Conservation (phyloP, 2,329 filamentous ascomycete species). For the Beauveria sp. region DNA sequence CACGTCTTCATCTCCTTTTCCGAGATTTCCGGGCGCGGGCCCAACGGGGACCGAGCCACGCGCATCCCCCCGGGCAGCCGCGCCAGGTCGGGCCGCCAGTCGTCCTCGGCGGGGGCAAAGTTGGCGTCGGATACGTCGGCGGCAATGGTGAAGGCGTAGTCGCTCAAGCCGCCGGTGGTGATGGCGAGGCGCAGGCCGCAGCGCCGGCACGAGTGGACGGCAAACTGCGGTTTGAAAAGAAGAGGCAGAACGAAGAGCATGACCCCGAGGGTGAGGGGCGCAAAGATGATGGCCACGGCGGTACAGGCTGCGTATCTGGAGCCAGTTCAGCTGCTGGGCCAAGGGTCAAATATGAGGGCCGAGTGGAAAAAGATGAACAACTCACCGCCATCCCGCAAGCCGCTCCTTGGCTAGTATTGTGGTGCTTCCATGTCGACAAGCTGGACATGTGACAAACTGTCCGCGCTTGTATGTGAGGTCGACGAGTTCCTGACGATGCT, state of each 20-base stretch:
- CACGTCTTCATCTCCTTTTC: conserved; percentile 11
- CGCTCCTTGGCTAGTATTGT: conserved; percentile 11
- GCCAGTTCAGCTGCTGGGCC: not conserved
- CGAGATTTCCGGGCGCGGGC: conserved; percentile 8
- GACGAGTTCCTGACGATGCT: conserved; percentile 1
- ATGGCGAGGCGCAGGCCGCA: conserved; percentile 13
- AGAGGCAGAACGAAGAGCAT: conserved; percentile 8
- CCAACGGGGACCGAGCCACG: conserved; percentile 8
- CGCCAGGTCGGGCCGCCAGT: conserved; percentile 12
- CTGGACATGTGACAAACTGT: conserved; percentile 12
- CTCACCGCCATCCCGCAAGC: conserved; percentile 10
- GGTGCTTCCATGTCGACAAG: conserved; percentile 11
- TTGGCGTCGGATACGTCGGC: conserved; percentile 3
- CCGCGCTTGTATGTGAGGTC: conserved; percentile 11
- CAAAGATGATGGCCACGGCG: conserved; percentile 10
- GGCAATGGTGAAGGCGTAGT: conserved; percentile 10
- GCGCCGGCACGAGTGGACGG: conserved; percentile 11
- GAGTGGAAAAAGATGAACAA: not conserved
- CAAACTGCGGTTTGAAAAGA: conserved; percentile 11
- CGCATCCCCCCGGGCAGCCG: conserved; percentile 11
- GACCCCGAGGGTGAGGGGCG: conserved; percentile 10
- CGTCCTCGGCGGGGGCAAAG: conserved; percentile 9
- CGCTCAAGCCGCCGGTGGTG: conserved; percentile 8
- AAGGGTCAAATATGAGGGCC: not conserved
- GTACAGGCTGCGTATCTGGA: conserved; percentile 12